Base-by-base conservation (phyloP, 106 monocot genomes). In the Allium fistulosum region DNA sequence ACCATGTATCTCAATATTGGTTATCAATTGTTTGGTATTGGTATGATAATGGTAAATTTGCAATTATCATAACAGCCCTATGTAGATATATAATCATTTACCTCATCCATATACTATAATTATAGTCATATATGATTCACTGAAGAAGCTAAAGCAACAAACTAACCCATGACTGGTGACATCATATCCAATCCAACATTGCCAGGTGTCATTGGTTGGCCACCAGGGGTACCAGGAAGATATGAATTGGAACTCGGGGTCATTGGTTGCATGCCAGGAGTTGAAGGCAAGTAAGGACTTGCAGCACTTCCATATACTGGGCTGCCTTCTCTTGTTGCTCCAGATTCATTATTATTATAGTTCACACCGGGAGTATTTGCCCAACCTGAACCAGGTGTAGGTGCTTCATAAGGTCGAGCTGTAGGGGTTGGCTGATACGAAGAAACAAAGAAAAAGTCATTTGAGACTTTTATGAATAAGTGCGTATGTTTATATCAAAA, bases 151-250 rank as follows among this genome's bases (percentile, higher is more conserved):
- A 59, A 18, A 59, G 22, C 22, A 17, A 59, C 9, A 59, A 72
- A 67, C 77, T 67, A 11, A 95, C 96, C 97, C 72, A 83, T 83
- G 57, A 80, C 65, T 46, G 99, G 99, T 51, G 99, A 99, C 93
- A 99, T 93, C 11, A 87, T 75, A 76, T 99, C 97, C 72, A 99
- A 57, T 63, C 95, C 95, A 14, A 88, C 80, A 75, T 99, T 90
- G 51, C 99, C 93, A 65, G 99, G 99, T 4, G 99, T 99, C 99
- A 99, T 90, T 18, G 99, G 99, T 72, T 87, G 93, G 48, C 93
- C 96, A 48, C 96, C 99, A 74, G 99, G 99, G 69, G 93, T 99
- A 10, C 99, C 93, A 28, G 93, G 99, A 70, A 99, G 85, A 76
- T 99, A 99, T 46, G 87, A 82, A 15, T 76, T 71, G 70, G 94